phyloP scores from a whole-genome alignment of 2,329 filamentous ascomycete genomes.

The Simplicillium aogashimaense region DNA sequence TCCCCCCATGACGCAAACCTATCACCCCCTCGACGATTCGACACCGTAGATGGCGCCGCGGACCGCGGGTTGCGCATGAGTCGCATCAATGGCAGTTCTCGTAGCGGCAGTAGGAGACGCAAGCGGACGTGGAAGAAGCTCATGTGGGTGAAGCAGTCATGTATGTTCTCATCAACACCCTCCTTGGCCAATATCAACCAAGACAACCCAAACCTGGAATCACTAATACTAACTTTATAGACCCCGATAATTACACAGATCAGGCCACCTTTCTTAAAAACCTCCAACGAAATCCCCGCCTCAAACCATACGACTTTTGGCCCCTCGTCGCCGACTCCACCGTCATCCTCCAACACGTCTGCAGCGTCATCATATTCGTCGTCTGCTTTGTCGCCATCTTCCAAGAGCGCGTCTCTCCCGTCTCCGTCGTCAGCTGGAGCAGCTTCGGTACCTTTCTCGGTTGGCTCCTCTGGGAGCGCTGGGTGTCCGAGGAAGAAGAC shows the following conservation, averaged over 20 bases:
- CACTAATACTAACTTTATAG: slow-evolving; percentile 28
- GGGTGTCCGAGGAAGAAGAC: slow-evolving; percentile 65
- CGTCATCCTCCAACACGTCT: slow-evolving; percentile 94
- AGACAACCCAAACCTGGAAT: background rate
- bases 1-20: slow-evolving; percentile 79
- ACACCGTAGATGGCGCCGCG: slow-evolving; percentile 26
- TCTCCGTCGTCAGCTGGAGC: slow-evolving; percentile 80
- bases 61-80: slow-evolving; percentile 25
- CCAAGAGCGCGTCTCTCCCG: slow-evolving; percentile 75
- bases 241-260: slow-evolving; percentile 98
- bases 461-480: slow-evolving; percentile 87
- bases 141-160: slow-evolving; percentile 95
- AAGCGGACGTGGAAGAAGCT: slow-evolving; percentile 87
- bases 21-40: slow-evolving; percentile 48
- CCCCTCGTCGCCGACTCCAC: slow-evolving; percentile 89
- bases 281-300: slow-evolving; percentile 83
- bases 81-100: slow-evolving; percentile 38
- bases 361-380: slow-evolving; percentile 87
- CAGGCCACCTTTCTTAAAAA: slow-evolving; percentile 94
- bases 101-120: slow-evolving; percentile 56
- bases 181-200: background rate
- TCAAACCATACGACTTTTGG: slow-evolving; percentile 98
- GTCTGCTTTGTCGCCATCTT: slow-evolving; percentile 90
- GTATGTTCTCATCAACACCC: slow-evolving; percentile 35
- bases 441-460: slow-evolving; percentile 75